Percentiles rank a stretch among this genome's conserved stretches.
Conservation (phyloP, 1,139 yeast genomes). For the Pichia sp. region DNA sequence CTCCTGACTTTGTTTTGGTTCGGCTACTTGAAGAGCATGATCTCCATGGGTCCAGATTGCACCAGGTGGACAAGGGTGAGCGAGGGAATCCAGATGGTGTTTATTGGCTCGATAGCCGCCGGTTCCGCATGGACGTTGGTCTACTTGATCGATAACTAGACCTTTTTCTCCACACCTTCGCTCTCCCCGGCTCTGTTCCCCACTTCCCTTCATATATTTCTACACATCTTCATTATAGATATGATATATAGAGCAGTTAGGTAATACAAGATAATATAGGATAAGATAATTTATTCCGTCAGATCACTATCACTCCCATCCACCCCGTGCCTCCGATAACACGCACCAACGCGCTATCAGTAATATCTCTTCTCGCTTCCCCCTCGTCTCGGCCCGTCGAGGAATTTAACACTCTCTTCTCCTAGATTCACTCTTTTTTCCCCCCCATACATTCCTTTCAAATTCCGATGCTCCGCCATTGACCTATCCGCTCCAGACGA, state of each 20-base stretch:
- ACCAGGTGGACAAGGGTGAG: slow-evolving; percentile 54
- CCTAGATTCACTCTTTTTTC: neutral
- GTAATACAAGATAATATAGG: no score
- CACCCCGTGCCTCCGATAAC: neutral
- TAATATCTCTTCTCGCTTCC: neutral
- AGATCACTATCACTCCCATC: no score
- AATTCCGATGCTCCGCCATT: no score
- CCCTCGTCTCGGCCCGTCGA: neutral
- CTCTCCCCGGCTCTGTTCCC: neutral
- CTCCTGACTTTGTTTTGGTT: slow-evolving; percentile 77
- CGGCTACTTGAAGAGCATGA: slow-evolving; percentile 79
- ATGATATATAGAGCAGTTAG: neutral
- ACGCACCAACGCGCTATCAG: neutral
- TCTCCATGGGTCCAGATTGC: slow-evolving; percentile 79
- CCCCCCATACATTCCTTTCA: neutral
- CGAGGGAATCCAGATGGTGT: slow-evolving; percentile 88
- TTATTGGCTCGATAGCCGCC: slow-evolving; percentile 93
- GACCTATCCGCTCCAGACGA: no score
- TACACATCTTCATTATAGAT: neutral
- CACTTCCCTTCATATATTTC: no score
- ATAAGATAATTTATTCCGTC: no score
- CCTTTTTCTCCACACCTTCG: no score
- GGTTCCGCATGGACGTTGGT: slow-evolving; percentile 96
- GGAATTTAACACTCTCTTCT: neutral
- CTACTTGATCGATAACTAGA: slow-evolving; percentile 55